phyloP scores from a whole-genome alignment of 345 rosid genomes.

The Gossypium longicalyx region DNA sequence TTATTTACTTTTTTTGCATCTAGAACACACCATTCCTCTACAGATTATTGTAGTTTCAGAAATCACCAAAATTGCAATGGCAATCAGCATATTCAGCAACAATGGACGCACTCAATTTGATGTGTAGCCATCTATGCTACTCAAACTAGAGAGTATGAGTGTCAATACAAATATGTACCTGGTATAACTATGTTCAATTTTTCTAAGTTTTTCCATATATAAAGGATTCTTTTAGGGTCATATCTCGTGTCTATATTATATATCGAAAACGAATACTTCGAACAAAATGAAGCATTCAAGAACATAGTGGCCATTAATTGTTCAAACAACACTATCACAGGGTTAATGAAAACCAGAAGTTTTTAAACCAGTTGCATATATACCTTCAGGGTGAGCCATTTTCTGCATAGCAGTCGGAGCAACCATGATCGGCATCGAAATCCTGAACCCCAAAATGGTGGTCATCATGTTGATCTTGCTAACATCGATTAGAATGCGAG shows the following conservation, averaged over 20 bases:
- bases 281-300: no score
- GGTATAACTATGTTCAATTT: no score
- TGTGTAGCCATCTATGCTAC: background rate
- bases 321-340: background rate
- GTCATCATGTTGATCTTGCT: slow-evolving; percentile 72
- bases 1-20: no score
- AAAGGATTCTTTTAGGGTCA: no score
- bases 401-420: slow-evolving; percentile 95
- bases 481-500: slow-evolving; percentile 21
- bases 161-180: no score
- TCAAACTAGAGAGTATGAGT: no score
- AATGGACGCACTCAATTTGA: background rate
- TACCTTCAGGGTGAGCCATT: slow-evolving; percentile 96
- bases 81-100: background rate
- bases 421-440: slow-evolving; percentile 93
- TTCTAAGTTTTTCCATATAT: no score
- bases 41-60: no score
- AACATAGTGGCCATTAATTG: background rate
- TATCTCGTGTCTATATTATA: no score
- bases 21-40: no score
- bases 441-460: slow-evolving; percentile 69
- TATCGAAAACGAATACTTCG: no score
- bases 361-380: background rate
- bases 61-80: background rate
- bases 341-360: background rate